Evolutionary conservation across 176 grass and related monocot genomes (phyloP).

Genomic region (Bolboschoenus planiculmis): DNA sequence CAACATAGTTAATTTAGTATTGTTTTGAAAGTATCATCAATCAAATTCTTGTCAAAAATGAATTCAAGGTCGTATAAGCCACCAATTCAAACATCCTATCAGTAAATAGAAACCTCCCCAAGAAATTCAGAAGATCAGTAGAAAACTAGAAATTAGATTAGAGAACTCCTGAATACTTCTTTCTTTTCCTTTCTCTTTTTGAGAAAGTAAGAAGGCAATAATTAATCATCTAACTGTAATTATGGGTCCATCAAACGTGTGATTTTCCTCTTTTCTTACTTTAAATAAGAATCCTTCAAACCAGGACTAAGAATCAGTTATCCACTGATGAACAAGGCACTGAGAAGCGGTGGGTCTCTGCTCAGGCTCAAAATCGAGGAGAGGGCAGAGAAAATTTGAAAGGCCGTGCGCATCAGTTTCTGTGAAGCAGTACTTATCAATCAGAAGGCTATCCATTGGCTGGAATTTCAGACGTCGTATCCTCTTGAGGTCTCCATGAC

Average conservation of each 20-base stretch:
- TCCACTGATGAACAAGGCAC: slow-evolving; percentile 75
- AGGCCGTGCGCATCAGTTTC: slow-evolving; percentile 39
- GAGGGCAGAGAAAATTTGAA: slow-evolving; percentile 57
- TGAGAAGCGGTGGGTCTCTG: slow-evolving; percentile 55
- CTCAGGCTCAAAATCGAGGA: slow-evolving; percentile 65
- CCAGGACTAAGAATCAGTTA: slow-evolving; percentile 27
- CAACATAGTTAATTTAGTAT: neutral
- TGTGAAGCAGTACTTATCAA: slow-evolving; percentile 56
- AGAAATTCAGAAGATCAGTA: neutral
- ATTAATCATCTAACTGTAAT: neutral
- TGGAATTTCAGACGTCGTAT: slow-evolving; percentile 59
- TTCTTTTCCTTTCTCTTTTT: neutral
- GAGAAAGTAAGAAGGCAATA: neutral
- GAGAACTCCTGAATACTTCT: neutral
- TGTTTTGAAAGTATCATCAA: neutral
- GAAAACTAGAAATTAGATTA: neutral
- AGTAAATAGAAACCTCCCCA: neutral
- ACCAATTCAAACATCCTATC: neutral
- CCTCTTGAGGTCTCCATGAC: slow-evolving; percentile 72
- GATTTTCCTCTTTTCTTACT: neutral
- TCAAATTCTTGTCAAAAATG: neutral
- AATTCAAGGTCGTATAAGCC: neutral
- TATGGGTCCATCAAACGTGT: slow-evolving; percentile 25
- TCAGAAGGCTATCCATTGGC: slow-evolving; percentile 46
- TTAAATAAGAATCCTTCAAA: neutral